Percentiles rank a stretch among this genome's conserved stretches.
Conservation (phyloP, 352 stramenopile species). For the Phytophthora brassicae region DNA sequence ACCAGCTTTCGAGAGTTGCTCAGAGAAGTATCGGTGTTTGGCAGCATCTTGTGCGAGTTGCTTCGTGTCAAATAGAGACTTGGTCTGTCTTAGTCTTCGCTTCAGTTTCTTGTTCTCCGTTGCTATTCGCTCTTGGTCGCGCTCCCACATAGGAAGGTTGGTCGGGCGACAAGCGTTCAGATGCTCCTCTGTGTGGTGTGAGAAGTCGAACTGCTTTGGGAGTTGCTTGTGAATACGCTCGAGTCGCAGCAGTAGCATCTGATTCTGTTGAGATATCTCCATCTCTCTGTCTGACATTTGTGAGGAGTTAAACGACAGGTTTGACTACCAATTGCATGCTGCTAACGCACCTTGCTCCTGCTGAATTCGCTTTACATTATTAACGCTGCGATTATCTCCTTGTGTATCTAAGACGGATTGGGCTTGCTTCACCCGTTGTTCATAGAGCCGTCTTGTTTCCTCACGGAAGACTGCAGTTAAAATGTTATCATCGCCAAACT, state of each 20-base stretch:
- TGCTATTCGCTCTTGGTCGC: constrained; percentile 49
- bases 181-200: constrained; percentile 47
- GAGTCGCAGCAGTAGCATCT: constrained; percentile 45
- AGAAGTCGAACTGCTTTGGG: constrained; percentile 65
- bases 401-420: constrained; percentile 40
- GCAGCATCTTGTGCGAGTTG: constrained; percentile 50
- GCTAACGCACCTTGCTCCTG: constrained; percentile 48
- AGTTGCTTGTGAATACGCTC: constrained; percentile 58
- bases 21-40: constrained; percentile 46
- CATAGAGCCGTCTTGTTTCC: constrained; percentile 46
- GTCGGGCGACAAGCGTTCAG: constrained; percentile 38
- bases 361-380: constrained; percentile 59
- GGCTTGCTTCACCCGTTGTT: constrained; percentile 46
- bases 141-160: constrained; percentile 34
- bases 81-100: constrained; percentile 38
- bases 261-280: constrained; percentile 54
- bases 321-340: background rate
- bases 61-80: constrained; percentile 47
- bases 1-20: constrained; percentile 59
- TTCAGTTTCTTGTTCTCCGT: constrained; percentile 54
- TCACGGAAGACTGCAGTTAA: constrained; percentile 54
- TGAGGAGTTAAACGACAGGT: background rate
- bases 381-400: constrained; percentile 29
- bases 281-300: constrained; percentile 42
- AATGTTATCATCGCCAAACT: constrained; percentile 64